These are phyloP conservation scores for Solanum pennellii DNA, from an alignment of 257 asterid species.

Conservation along the genomic window DNA sequence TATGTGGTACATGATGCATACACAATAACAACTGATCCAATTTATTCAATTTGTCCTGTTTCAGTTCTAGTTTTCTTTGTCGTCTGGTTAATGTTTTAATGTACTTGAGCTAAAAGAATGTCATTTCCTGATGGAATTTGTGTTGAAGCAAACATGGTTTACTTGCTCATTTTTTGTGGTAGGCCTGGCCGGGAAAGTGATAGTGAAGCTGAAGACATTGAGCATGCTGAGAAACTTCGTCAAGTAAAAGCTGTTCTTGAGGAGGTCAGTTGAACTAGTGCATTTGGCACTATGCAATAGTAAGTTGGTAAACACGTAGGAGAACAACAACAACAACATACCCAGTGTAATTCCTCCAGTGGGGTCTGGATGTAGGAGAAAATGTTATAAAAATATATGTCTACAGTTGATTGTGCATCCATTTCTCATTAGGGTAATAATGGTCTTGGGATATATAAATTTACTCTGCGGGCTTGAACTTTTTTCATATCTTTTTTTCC, in stretches of 20 bases:
- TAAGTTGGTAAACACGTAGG: background rate
- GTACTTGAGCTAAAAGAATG: background rate
- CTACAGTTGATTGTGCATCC: background rate
- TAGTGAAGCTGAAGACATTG: slow-evolving; percentile 90
- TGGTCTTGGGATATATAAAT: background rate
- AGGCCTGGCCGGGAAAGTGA: slow-evolving; percentile 94
- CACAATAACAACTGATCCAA: background rate
- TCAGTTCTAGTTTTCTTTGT: background rate
- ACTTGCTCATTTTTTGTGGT: slow-evolving; percentile 16
- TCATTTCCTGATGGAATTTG: background rate
- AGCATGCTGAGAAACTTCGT: slow-evolving; percentile 99
- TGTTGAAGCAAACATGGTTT: background rate
- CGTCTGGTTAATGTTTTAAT: background rate
- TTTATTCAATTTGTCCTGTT: background rate
- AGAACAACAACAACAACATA: background rate
- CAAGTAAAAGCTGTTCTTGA: slow-evolving; percentile 99
- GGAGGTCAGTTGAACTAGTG: slow-evolving; percentile 45
- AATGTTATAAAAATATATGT: background rate
- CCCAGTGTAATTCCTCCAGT: background rate
- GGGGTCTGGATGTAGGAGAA: background rate
- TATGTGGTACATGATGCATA: background rate
- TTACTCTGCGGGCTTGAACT: background rate
- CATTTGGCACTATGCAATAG: background rate
- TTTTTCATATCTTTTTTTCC: background rate
- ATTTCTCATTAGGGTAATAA: background rate